phyloP scores from a whole-genome alignment of 345 rosid genomes.

The Luvunga scandens region DNA sequence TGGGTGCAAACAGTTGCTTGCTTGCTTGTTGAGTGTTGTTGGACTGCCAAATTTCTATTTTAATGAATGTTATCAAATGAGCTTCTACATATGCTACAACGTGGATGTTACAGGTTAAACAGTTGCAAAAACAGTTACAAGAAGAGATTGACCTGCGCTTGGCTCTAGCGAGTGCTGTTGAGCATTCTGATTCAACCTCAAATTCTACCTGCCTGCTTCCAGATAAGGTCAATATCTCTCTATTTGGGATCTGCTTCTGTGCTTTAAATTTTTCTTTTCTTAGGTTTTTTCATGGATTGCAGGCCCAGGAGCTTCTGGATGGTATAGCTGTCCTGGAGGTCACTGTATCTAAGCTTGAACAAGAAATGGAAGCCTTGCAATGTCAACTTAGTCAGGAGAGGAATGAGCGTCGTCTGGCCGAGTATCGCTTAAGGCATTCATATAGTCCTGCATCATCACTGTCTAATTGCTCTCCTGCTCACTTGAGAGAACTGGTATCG shows the following conservation, averaged over 20 bases:
- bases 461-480: slow-evolving; percentile 24
- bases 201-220: slow-evolving; percentile 66
- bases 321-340: slow-evolving; percentile 65
- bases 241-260: slow-evolving; percentile 4
- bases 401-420: slow-evolving; percentile 64
- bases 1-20: not conserved
- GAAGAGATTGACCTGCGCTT: slow-evolving; percentile 67
- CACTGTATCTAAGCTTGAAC: slow-evolving; percentile 76
- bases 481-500: slow-evolving; percentile 28
- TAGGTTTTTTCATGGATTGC: slow-evolving; percentile 15
- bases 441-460: slow-evolving; percentile 32
- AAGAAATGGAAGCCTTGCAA: slow-evolving; percentile 62
- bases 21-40: not conserved
- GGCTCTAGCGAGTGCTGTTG: slow-evolving; percentile 66
- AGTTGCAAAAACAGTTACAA: slow-evolving; percentile 66
- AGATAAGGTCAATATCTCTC: slow-evolving; percentile 46
- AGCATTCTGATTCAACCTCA: slow-evolving; percentile 50
- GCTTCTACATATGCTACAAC: slow-evolving; percentile 3
- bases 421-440: slow-evolving; percentile 52
- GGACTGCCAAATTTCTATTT: not conserved
- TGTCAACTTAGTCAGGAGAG: slow-evolving; percentile 81
- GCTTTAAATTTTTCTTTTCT: slow-evolving; percentile 6
- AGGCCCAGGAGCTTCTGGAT: slow-evolving; percentile 80
- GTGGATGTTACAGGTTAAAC: slow-evolving; percentile 53
- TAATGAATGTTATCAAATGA: not conserved